Base-by-base conservation (phyloP, 345 rosid genomes). In the Brassica incana region DNA sequence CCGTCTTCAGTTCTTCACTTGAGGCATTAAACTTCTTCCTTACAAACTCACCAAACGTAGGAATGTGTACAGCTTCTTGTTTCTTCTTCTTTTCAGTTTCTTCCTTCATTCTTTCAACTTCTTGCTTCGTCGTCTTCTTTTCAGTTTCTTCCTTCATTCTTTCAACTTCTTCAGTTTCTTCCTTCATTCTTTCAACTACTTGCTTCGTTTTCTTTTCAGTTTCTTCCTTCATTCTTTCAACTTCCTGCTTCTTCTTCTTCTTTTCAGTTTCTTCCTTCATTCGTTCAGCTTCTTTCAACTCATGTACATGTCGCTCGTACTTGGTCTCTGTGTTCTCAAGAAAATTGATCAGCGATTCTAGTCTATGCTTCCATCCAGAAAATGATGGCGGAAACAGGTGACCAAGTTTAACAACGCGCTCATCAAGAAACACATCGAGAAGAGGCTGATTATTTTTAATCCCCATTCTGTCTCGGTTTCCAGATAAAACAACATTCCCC, bases 401-500 rank as follows among this genome's bases (percentile, higher is more conserved):
- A 0, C 0, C 0, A 20, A 88, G 82, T 15, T 11, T 69, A n/a
- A 6, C 11, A 4, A 72, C 76, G 0, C 88, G 91, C 33, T 82
- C 2, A 30, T 83, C 88, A 33, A 86, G 79, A 80, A 74, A 85
- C 45, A 88, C 78, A 38, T 85, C 72, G 0, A 16, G 77, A 69
- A 85, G 79, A 32, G 4, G 1, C 27, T 63, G 52, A 1, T 40
- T 25, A 72, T 80, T 43, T 12, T 77, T 10, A 0, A 84, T 60
- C 2, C 69, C 76, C 83, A 87, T 70, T 23, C 85, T 45, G 8
- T 83, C 74, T 2, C 25, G 20, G 45, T 84, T 87, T 35, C 88
- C 90, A 52, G 70, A 68, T 15, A 87, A 27, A 14, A 87, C 68
- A 4, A 87, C 72, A 70, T 77, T 69, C 23, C 86, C 90, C 0